Conservation (phyloP, 345 rosid species). For the Rhizophora apiculata region DNA sequence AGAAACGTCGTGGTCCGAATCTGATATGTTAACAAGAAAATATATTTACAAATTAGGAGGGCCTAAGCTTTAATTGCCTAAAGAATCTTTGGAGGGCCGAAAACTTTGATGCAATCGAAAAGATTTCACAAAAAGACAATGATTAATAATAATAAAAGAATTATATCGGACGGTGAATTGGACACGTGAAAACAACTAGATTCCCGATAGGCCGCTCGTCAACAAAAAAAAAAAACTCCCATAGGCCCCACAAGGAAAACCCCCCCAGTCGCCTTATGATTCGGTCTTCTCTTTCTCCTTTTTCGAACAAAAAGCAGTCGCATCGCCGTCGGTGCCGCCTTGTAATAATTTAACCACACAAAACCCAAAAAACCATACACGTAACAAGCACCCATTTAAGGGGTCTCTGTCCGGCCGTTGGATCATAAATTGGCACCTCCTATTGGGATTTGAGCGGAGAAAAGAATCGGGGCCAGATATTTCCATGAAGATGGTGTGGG, state of each 20-base stretch:
- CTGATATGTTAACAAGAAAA: too few species aligned
- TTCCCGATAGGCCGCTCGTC: constrained; percentile 35
- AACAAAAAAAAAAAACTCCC: neutral
- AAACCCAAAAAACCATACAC: neutral
- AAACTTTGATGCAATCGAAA: neutral
- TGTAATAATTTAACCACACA: neutral
- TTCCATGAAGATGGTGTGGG: constrained; percentile 4
- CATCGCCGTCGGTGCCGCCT: constrained; percentile 35
- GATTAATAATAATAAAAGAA: neutral
- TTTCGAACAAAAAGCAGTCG: constrained; percentile 2
- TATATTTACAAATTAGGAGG: too few species aligned
- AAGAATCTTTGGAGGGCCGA: too few species aligned
- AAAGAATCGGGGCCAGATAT: constrained; percentile 39
- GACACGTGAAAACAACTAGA: constrained; percentile 54
- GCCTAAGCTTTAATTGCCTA: too few species aligned
- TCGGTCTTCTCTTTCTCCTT: constrained; percentile 20
- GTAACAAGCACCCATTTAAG: constrained; percentile 10
- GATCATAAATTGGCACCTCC: neutral
- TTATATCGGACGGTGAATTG: constrained; percentile 39
- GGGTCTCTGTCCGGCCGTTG: constrained; percentile 22
- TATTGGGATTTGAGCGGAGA: neutral
- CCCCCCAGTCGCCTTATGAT: constrained; percentile 22
- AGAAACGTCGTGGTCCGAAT: too few species aligned
- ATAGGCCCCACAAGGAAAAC: constrained; percentile 21
- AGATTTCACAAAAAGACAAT: neutral